Evolutionary conservation across 2,329 filamentous ascomycete species (phyloP), one percentile per base, ranked within the genome.

Genomic region (Fusarium gaditjirri): DNA sequence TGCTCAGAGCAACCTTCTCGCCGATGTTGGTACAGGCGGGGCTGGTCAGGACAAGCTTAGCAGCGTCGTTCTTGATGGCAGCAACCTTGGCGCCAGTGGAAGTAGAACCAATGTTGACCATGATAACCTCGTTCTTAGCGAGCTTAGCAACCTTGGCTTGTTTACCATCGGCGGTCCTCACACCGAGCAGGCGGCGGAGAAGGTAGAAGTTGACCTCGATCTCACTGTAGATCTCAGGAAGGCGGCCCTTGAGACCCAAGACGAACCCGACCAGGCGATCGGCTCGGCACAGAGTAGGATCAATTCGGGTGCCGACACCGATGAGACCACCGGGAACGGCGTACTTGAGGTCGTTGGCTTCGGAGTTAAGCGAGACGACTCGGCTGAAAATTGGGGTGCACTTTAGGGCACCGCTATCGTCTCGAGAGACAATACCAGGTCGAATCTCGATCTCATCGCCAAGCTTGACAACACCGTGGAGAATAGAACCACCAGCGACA

Each of bases 131-230:
- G 85, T 97, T 98, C 91, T 98, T 99, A 64, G 94, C 88, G 74
- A 99, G 88, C 87, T 99, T 99, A 78, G 95, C 94, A 75, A 99
- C 96, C 92, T 99, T 99, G 80, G 95, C 95, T 85, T 98, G 96
- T 88, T 99, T 99, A 82, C 96, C 96, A 77, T 99, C 96, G 71
- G 95, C 94, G 50, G 96, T 97, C 86, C 97, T 95, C 79, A 99
- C 96, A 90, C 96, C 96, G 63, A 99, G 90, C 71, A 99, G 88
- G 78, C 96, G 90, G 78, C 95, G 93, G 72, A 99, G 92, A 70
- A 99, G 89, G 89, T 98, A 99, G 88, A 98, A 99, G 90, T 98
- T 98, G 84, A 98, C 95, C 86, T 99, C 96, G 70, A 99, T 92
- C 84, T 99, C 96, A 77, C 92, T 96, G 88, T 98, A 99, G 83